Conservation (phyloP, 2,329 filamentous ascomycete genomes). For the Venturia asperata region DNA sequence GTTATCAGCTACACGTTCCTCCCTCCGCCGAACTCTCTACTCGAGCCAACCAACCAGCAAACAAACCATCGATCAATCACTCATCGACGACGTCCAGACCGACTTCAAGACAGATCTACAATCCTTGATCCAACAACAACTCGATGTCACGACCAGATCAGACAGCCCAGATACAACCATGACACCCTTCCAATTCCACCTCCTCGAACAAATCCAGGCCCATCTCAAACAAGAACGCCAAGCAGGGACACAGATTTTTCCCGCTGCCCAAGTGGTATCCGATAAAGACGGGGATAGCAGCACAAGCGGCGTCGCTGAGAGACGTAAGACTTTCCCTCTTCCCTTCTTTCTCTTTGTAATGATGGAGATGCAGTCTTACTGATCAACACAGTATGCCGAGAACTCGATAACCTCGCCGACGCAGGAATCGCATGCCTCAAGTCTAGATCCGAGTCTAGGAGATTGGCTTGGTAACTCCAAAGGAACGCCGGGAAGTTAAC, state of each 20-base stretch:
- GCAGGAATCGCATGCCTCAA: conserved; percentile 3
- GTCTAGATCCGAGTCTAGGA: not conserved
- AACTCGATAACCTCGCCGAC: conserved; percentile 11
- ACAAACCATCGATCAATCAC: not conserved
- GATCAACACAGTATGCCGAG: conserved; percentile 7
- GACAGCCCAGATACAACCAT: not conserved
- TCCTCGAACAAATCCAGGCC: conserved; percentile 24
- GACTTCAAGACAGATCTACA: not conserved
- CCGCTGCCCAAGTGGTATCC: conserved; percentile 19
- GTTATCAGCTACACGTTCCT: conserved; percentile 17
- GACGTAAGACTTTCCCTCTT: conserved; percentile 5
- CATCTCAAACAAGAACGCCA: conserved; percentile 27
- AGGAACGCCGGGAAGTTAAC: not conserved
- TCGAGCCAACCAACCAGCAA: not conserved
- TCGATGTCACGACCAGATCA: not conserved
- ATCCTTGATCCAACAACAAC: not conserved
- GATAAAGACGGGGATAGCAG: not conserved
- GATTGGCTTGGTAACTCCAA: not conserved
- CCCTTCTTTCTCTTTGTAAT: not conserved
- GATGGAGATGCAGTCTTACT: too few relatives aligned
- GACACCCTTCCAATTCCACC: conserved; percentile 19
- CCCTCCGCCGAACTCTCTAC: conserved; percentile 22
- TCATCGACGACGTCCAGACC: not conserved
- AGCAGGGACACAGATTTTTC: conserved; percentile 25
- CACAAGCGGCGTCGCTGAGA: conserved; percentile 8